Conservation (phyloP, 768 basidiomycete genomes). For the Xerocomus potaroensis region DNA sequence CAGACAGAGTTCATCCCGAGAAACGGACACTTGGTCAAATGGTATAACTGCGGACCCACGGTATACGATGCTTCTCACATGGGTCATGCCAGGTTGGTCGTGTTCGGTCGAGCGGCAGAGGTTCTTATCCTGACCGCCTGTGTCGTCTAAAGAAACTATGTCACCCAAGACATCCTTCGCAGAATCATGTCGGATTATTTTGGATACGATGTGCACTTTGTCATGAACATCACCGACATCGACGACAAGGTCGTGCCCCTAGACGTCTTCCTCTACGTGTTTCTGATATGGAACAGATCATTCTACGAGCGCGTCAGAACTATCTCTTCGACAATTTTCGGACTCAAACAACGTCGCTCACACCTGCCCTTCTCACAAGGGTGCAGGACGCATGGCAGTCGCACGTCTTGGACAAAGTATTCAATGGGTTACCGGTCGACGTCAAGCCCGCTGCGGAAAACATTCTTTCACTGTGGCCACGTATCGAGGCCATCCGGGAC, state of each 20-base stretch:
- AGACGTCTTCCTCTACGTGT: neutral
- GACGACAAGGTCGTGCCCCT: constrained; percentile 84
- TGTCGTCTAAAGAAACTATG: constrained; percentile 81
- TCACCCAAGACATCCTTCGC: constrained; percentile 26
- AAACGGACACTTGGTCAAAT: constrained; percentile 76
- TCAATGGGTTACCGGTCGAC: constrained; percentile 54
- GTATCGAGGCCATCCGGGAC: constrained; percentile 44
- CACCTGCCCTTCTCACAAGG: constrained; percentile 52
- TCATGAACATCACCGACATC: constrained; percentile 99
- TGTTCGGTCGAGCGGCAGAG: neutral
- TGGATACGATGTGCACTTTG: constrained; percentile 95
- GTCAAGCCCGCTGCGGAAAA: constrained; percentile 46
- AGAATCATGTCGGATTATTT: constrained; percentile 94
- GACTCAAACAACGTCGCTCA: constrained; percentile 48
- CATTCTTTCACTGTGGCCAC: constrained; percentile 52
- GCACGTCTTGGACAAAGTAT: constrained; percentile 60
- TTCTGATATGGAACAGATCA: constrained; percentile 61
- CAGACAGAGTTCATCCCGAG: constrained; percentile 76
- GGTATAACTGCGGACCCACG: constrained; percentile 99
- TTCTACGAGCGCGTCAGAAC: constrained; percentile 81
- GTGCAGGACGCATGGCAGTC: constrained; percentile 60
- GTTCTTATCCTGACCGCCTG: constrained; percentile 1
- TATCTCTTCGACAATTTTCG: constrained; percentile 64
- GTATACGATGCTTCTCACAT: constrained; percentile 98
- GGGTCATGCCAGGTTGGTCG: constrained; percentile 87